phyloP scores from a whole-genome alignment of 345 rosid genomes.

The Turnera subulata region DNA sequence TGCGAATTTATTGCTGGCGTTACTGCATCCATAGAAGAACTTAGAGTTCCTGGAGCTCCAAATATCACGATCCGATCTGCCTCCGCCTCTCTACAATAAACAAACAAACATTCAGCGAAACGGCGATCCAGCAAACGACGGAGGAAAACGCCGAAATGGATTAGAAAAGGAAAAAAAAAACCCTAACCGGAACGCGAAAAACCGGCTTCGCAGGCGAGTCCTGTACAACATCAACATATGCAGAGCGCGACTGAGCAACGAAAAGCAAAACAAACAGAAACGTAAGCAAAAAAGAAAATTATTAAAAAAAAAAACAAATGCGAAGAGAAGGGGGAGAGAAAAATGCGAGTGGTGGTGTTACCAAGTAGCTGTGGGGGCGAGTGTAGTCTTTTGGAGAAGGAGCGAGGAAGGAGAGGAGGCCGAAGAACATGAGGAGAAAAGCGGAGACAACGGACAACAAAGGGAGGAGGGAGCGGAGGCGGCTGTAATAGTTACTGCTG shows the following conservation, averaged over 20 bases:
- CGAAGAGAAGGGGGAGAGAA: background rate
- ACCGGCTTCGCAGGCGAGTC: slow-evolving; percentile 28
- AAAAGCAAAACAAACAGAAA: background rate
- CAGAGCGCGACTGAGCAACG: slow-evolving; percentile 12
- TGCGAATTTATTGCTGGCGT: slow-evolving; percentile 57
- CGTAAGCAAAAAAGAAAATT: background rate
- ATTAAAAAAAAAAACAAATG: background rate
- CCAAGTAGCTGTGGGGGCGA: slow-evolving; percentile 34
- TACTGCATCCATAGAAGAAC: slow-evolving; percentile 63
- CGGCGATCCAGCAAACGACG: slow-evolving; percentile 15
- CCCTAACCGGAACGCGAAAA: slow-evolving; percentile 74
- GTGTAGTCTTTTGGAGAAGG: slow-evolving; percentile 64
- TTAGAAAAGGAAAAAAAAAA: slow-evolving; percentile 18
- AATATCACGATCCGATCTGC: slow-evolving; percentile 61
- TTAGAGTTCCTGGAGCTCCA: slow-evolving; percentile 70
- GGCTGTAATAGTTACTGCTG: slow-evolving; percentile 37
- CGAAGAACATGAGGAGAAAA: slow-evolving; percentile 59
- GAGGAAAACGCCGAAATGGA: too few relatives aligned
- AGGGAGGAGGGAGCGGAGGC: slow-evolving; percentile 50
- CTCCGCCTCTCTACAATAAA: slow-evolving; percentile 48
- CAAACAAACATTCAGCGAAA: background rate
- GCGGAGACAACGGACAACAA: slow-evolving; percentile 45
- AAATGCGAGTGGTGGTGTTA: slow-evolving; percentile 12
- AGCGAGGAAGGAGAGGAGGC: slow-evolving; percentile 61
- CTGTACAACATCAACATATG: slow-evolving; percentile 17